phyloP scores from a whole-genome alignment of 306 rosid genomes.

The Acacia melanoxylon region DNA sequence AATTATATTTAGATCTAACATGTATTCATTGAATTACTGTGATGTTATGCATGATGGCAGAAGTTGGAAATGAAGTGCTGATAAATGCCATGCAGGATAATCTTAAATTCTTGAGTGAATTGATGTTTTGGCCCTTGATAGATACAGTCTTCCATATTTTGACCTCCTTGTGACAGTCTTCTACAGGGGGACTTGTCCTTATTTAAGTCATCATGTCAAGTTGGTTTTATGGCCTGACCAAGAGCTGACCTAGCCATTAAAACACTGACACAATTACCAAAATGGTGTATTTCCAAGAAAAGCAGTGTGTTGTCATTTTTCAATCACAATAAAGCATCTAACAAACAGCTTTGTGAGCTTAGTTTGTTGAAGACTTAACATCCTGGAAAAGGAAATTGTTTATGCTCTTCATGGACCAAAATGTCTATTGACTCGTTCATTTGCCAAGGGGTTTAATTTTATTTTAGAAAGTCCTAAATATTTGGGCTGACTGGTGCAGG shows the following conservation, averaged over 20 bases:
- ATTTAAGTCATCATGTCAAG: not conserved
- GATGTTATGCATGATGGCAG: not conserved
- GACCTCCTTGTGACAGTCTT: not conserved
- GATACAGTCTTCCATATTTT: not conserved
- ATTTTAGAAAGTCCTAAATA: not conserved
- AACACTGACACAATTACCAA: not conserved
- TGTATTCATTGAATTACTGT: not conserved
- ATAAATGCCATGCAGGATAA: not conserved
- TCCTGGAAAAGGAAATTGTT: not conserved
- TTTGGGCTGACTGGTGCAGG: slow-evolving; percentile 48
- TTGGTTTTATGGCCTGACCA: not conserved
- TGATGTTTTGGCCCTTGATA: not conserved
- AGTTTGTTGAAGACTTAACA: not conserved
- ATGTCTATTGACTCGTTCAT: not conserved
- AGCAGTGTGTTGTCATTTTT: not conserved
- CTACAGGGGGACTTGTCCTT: not conserved
- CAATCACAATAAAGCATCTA: not conserved
- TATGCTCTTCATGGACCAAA: not conserved
- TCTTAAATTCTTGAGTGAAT: not conserved
- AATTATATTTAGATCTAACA: not conserved
- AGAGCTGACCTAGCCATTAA: not conserved
- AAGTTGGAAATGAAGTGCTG: not conserved
- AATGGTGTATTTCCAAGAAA: not conserved
- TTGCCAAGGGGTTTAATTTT: no score
- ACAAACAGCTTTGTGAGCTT: not conserved